Base-by-base conservation (phyloP, 2,329 filamentous ascomycete species). In the Aspergillus hiratsukae region DNA sequence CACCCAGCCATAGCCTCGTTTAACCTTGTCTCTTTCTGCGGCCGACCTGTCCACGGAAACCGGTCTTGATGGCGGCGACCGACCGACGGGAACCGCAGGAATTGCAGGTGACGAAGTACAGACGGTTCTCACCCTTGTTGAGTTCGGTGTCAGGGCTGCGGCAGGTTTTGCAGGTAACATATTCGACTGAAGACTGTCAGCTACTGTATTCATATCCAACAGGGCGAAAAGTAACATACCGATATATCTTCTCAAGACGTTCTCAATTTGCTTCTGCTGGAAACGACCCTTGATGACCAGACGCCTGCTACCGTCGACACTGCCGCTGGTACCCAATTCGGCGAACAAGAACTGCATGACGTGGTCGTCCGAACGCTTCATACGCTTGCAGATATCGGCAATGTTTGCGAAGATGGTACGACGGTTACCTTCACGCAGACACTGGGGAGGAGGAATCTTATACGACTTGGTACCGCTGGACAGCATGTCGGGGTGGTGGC, bases 351-450 rank as follows among this genome's bases (percentile, higher is more conserved):
- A 97, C 69, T 93, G 88, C 53, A 91, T 97, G 64, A 99, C 89
- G 80, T 97, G 94, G 79, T 99, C 94, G 72, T 97, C 93, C 62
- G 90, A 92, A 76, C 94, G 87, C 87, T 99, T 99, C 92, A 99
- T 97, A 69, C 93, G 87, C 84, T 96, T 96, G 84, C 91, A 96
- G 71, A 99, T 97, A 75, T 99, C 94, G 74, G 91, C 86, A 72
- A 99, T 94, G 81, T 99, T 99, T 81, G 93, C 94, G 72, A 99
- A 99, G 72, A 99, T 96, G 61, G 94, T 99, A 87, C 96, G 96
- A 86, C 96, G 95, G 87, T 99, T 99, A 75, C 94, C 94, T 91
- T 99, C 94, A 80, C 94, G 92, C 72, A 97, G 86, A 80, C 94
- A 97, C 81, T 99, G 94, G 51, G 94, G 94, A 53, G 94, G 94